These are phyloP conservation scores for Auricularia sp. DNA, from an alignment of 768 basidiomycete genomes.

Conservation along the genomic window DNA sequence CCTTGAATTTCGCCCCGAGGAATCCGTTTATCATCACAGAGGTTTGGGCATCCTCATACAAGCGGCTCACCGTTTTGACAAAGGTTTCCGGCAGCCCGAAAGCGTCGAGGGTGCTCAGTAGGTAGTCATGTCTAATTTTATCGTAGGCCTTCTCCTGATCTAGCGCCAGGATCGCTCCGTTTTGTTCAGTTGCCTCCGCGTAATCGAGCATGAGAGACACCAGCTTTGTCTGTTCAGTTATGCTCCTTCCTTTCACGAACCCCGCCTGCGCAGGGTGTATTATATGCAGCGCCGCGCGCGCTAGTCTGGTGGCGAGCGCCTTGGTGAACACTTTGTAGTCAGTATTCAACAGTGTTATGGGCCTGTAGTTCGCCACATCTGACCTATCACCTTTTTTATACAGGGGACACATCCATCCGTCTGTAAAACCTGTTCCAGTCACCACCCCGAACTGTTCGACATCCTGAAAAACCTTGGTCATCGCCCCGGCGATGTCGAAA, in stretches of 20 bases:
- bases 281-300: slow-evolving; percentile 2
- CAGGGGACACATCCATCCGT: slow-evolving; percentile 27
- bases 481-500: not conserved
- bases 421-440: slow-evolving; percentile 10
- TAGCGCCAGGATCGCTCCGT: slow-evolving; percentile 9
- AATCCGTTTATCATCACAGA: slow-evolving; percentile 24
- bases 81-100: slow-evolving; percentile 6
- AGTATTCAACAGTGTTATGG: slow-evolving; percentile 17
- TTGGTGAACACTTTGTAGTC: slow-evolving; percentile 26
- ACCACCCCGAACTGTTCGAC: slow-evolving; percentile 18
- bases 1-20: slow-evolving; percentile 14
- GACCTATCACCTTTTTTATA: slow-evolving; percentile 26
- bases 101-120: slow-evolving; percentile 4
- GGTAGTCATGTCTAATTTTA: slow-evolving; percentile 12
- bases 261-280: slow-evolving; percentile 30
- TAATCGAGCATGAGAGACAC: slow-evolving; percentile 10
- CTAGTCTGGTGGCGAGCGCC: slow-evolving; percentile 12
- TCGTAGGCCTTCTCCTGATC: slow-evolving; percentile 16
- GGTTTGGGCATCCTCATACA: slow-evolving; percentile 23
- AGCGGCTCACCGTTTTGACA: slow-evolving; percentile 16
- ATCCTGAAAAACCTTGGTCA: slow-evolving; percentile 37
- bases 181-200: slow-evolving; percentile 7
- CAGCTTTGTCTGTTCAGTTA: slow-evolving; percentile 24
- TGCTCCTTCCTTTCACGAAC: slow-evolving; percentile 22
- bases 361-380: slow-evolving; percentile 12